phyloP scores from a whole-genome alignment of 768 basidiomycete genomes.

The Russula ochroleuca region DNA sequence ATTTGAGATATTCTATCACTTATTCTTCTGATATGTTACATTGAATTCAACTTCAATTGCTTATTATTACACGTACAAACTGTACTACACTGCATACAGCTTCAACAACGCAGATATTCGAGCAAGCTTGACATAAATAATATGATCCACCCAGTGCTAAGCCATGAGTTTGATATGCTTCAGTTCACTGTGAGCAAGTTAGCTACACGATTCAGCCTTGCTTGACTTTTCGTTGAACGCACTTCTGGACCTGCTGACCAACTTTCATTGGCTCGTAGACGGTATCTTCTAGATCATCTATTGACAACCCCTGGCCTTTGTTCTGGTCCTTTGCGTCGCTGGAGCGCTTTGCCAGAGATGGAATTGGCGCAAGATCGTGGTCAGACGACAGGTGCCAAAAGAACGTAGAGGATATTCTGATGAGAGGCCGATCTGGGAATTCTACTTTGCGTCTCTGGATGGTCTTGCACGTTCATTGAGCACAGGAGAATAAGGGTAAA shows the following conservation, averaged over 20 bases:
- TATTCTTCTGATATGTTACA: background rate
- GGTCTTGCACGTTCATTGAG: conserved; percentile 40
- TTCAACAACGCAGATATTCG: background rate
- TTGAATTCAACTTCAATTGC: conserved; percentile 40
- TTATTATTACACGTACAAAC: background rate
- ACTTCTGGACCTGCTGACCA: conserved; percentile 85
- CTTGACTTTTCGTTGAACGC: conserved; percentile 30
- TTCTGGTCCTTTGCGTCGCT: conserved; percentile 41
- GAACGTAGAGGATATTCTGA: conserved; percentile 95
- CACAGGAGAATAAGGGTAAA: background rate
- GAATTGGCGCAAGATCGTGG: conserved; percentile 66
- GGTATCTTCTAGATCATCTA: conserved; percentile 40
- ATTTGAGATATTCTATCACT: background rate
- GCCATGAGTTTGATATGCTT: conserved; percentile 79
- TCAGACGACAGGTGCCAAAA: conserved; percentile 94
- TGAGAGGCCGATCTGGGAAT: conserved; percentile 73
- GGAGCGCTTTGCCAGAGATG: conserved; percentile 48
- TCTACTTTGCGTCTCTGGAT: conserved; percentile 56
- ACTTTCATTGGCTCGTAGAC: conserved; percentile 76
- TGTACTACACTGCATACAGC: background rate
- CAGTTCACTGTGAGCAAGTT: conserved; percentile 53
- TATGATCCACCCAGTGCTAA: conserved; percentile 32
- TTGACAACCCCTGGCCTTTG: conserved; percentile 36
- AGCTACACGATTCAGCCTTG: background rate
- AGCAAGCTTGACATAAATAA: background rate